Conservation (phyloP, 148 eudicot genomes). For the Limonium bicolor region DNA sequence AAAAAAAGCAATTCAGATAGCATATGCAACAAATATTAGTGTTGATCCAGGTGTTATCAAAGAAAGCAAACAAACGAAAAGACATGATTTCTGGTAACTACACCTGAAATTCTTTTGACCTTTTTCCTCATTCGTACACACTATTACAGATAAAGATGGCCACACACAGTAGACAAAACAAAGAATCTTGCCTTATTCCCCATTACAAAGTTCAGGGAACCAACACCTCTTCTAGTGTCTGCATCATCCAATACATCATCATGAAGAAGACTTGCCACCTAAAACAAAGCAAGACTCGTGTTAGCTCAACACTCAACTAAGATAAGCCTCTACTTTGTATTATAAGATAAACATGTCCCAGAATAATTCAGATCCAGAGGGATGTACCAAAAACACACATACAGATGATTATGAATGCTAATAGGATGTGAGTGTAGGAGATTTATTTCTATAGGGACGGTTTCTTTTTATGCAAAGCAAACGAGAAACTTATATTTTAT, state of each 20-base stretch:
- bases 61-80: too few relatives aligned
- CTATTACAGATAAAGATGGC: too few relatives aligned
- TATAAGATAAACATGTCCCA: not conserved
- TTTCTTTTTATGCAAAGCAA: too few relatives aligned
- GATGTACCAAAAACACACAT: not conserved
- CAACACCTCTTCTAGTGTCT: constrained; percentile 75
- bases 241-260: constrained; percentile 99
- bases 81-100: too few relatives aligned
- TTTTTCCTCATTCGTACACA: constrained; percentile 81
- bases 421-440: too few relatives aligned
- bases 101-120: too few relatives aligned
- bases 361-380: not conserved
- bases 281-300: constrained; percentile 2
- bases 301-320: constrained; percentile 1
- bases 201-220: constrained; percentile 4
- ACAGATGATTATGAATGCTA: too few relatives aligned
- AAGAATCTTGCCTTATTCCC: constrained; percentile 2
- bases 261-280: constrained; percentile 99
- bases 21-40: not conserved
- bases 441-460: too few relatives aligned
- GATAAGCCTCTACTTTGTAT: not conserved
- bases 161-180: not conserved
- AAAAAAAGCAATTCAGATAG: not conserved
- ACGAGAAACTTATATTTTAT: too few relatives aligned
- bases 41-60: not conserved